A percentile compares a stretch with the other conserved stretches of the same genome.
These are phyloP conservation scores for Macrolepiota dolichaula DNA, from an alignment of 768 basidiomycete species.

Conservation along the genomic window DNA sequence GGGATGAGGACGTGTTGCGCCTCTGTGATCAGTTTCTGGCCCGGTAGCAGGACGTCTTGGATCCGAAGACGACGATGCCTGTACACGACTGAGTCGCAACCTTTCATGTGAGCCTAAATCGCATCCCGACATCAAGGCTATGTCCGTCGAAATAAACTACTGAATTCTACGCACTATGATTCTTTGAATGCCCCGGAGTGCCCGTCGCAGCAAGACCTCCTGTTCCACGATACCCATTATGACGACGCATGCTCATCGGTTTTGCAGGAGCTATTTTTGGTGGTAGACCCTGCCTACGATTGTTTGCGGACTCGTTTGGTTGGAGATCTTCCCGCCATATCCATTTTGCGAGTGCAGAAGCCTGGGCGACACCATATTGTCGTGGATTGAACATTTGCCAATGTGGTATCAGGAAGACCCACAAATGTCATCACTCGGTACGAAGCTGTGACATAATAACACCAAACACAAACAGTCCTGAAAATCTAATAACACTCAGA, in stretches of 20 bases:
- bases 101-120: not conserved
- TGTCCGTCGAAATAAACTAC: too few species aligned
- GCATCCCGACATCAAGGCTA: not conserved
- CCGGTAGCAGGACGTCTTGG: not conserved
- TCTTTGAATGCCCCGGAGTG: too few species aligned
- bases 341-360: not conserved
- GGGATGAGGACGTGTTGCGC: not conserved
- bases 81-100: not conserved
- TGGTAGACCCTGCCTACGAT: not conserved
- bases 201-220: not conserved
- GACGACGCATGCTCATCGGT: not conserved
- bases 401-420: not conserved
- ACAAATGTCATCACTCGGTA: not conserved
- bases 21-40: not conserved
- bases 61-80: not conserved
- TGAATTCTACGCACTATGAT: too few species aligned
- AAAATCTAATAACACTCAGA: too few species aligned
- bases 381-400: constrained; percentile 9
- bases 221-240: not conserved
- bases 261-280: not conserved
- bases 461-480: not conserved
- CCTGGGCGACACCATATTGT: constrained; percentile 3
- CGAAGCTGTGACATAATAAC: not conserved
- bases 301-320: not conserved
- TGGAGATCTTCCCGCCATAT: constrained; percentile 6